A percentile compares a stretch with the other conserved stretches of the same genome.
Conservation (phyloP, 441 rosid species). For the Viola pubescens region DNA sequence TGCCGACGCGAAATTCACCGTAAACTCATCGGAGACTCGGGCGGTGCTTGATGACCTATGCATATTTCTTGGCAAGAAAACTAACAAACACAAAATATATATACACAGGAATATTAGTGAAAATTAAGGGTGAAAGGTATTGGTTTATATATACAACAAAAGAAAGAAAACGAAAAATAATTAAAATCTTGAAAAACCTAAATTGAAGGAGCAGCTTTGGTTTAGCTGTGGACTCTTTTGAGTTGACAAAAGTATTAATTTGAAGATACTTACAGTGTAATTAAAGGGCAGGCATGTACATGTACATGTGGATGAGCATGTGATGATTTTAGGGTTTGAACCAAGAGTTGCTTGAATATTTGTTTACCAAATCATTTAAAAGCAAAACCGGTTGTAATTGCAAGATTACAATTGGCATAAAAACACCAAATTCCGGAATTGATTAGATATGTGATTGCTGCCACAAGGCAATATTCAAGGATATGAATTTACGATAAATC, state of each 20-base stretch:
- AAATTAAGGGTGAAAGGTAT: background rate
- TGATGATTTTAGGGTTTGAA: too few species aligned
- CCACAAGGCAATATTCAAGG: too few species aligned
- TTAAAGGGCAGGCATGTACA: constrained; percentile 13
- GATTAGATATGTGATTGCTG: too few species aligned
- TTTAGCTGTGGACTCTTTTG: constrained; percentile 5
- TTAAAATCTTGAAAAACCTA: background rate
- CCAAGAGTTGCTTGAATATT: too few species aligned
- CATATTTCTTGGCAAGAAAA: constrained; percentile 22
- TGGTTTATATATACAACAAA: background rate
- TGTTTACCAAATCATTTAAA: too few species aligned
- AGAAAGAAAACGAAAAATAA: background rate
- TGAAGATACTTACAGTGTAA: constrained; percentile 19
- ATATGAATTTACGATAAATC: too few species aligned
- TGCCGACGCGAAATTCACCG: constrained; percentile 25
- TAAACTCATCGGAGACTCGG: constrained; percentile 41
- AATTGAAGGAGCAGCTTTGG: constrained; percentile 8
- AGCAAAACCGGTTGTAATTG: too few species aligned
- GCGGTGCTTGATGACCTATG: constrained; percentile 32
- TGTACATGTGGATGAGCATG: background rate
- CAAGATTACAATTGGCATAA: too few species aligned
- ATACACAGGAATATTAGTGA: background rate
- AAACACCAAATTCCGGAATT: too few species aligned
- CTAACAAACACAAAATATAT: background rate
- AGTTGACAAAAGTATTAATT: background rate